Conservation (phyloP, 2,329 filamentous ascomycete species). For the Penicillium sp. region DNA sequence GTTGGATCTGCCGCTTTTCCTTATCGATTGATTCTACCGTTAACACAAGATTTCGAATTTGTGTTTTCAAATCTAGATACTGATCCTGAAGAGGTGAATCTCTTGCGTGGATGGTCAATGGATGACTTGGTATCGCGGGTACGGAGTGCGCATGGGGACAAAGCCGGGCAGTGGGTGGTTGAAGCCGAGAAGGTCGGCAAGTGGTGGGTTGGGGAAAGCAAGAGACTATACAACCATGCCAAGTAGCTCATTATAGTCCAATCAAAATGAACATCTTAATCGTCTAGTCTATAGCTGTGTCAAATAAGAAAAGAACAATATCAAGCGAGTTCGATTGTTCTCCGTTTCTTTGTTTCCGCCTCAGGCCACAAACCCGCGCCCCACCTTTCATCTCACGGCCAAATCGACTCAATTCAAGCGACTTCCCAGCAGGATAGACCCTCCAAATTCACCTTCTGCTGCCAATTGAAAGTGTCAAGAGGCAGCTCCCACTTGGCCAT, state of each 20-base stretch:
- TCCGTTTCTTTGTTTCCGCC: slow-evolving; percentile 34
- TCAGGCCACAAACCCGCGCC: slow-evolving; percentile 32
- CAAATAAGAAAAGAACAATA: slow-evolving; percentile 16
- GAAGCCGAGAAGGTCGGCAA: slow-evolving; percentile 41
- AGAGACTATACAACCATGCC: slow-evolving; percentile 31
- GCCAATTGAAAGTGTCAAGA: background rate
- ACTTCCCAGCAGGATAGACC: background rate
- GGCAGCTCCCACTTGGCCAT: background rate
- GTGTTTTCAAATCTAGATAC: slow-evolving; percentile 39
- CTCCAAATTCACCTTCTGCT: background rate
- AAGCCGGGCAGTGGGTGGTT: slow-evolving; percentile 39
- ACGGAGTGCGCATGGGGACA: slow-evolving; percentile 31
- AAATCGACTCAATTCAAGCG: background rate
- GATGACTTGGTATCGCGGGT: slow-evolving; percentile 32
- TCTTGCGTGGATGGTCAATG: slow-evolving; percentile 37
- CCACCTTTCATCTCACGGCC: slow-evolving; percentile 26
- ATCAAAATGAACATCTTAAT: background rate
- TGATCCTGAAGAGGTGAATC: slow-evolving; percentile 39
- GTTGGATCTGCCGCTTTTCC: slow-evolving; percentile 75
- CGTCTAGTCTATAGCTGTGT: background rate
- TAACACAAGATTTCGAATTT: slow-evolving; percentile 68
- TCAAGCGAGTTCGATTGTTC: slow-evolving; percentile 21
- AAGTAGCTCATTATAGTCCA: slow-evolving; percentile 3
- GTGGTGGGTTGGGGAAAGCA: slow-evolving; percentile 45
- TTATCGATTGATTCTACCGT: slow-evolving; percentile 70